phyloP scores from a whole-genome alignment of 2,329 filamentous ascomycete species.

The Beauveria asiatica region DNA sequence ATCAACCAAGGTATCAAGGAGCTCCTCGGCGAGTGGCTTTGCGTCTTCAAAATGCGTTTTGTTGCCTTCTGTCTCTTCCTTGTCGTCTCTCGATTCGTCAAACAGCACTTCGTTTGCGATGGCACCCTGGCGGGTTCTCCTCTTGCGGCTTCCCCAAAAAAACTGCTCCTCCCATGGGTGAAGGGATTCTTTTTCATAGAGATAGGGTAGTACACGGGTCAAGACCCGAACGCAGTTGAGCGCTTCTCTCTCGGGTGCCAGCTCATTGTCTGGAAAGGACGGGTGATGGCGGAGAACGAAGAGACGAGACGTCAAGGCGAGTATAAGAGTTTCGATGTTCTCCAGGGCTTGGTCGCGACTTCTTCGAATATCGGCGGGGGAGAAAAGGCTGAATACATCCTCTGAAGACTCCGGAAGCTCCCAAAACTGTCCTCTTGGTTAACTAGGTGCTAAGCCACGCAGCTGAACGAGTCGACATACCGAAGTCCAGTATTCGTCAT shows the following conservation, averaged over 20 bases:
- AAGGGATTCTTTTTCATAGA: constrained; percentile 83
- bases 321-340: constrained; percentile 82
- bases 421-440: constrained; percentile 63
- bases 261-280: constrained; percentile 78
- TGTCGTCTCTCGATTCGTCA: constrained; percentile 59
- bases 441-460: constrained; percentile 13
- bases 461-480: constrained; percentile 41
- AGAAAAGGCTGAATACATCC: constrained; percentile 94
- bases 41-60: constrained; percentile 66
- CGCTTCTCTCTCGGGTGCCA: constrained; percentile 79
- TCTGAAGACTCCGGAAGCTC: constrained; percentile 91
- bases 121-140: constrained; percentile 57
- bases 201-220: constrained; percentile 78
- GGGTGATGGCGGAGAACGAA: constrained; percentile 79
- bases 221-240: constrained; percentile 91
- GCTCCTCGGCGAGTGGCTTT: constrained; percentile 83
- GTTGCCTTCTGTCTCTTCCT: constrained; percentile 35
- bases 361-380: constrained; percentile 77
- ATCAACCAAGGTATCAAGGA: constrained; percentile 83
- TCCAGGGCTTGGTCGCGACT: constrained; percentile 76
- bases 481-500: constrained; percentile 88
- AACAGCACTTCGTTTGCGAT: constrained; percentile 73
- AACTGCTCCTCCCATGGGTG: constrained; percentile 84
- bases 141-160: constrained; percentile 76
- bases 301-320: constrained; percentile 74